A percentile compares a stretch with the other conserved stretches of the same genome.
These are phyloP conservation scores for Candida fluviatilis DNA, from an alignment of 805 yeast genomes.

Conservation along the genomic window DNA sequence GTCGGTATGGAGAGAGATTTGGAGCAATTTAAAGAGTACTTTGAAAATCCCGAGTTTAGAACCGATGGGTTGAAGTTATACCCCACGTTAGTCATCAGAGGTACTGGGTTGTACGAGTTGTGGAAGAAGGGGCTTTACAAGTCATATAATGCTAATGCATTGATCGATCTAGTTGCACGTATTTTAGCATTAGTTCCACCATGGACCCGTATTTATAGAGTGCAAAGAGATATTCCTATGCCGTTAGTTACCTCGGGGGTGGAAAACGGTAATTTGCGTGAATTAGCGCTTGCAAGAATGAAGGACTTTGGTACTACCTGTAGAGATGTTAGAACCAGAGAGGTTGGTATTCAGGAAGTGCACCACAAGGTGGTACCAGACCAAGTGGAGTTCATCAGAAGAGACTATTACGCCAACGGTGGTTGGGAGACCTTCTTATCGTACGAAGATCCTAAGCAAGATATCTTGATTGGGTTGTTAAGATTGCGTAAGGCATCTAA, in stretches of 20 bases:
- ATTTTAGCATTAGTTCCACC: constrained; percentile 96
- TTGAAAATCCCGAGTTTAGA: constrained; percentile 94
- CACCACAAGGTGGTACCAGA: constrained; percentile 96
- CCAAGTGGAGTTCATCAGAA: constrained; percentile 89
- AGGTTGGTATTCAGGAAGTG: constrained; percentile 97
- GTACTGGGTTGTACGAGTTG: constrained; percentile 93
- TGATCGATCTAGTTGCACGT: constrained; percentile 92
- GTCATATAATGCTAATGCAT: constrained; percentile 90
- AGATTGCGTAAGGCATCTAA: constrained; percentile 86
- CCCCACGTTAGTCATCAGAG: constrained; percentile 95
- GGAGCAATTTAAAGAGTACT: constrained; percentile 93
- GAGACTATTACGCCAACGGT: constrained; percentile 96
- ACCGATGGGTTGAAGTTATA: constrained; percentile 95
- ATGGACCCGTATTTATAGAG: constrained; percentile 98
- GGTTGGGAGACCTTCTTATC: constrained; percentile 98
- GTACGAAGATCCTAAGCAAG: constrained; percentile 96
- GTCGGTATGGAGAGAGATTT: constrained; percentile 98
- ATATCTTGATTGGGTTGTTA: constrained; percentile 85
- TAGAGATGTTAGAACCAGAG: constrained; percentile 95
- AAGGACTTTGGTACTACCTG: constrained; percentile 95
- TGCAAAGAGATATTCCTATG: constrained; percentile 98
- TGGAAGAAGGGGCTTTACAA: constrained; percentile 96
- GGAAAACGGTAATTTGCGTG: constrained; percentile 94
- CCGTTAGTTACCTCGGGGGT: constrained; percentile 97
- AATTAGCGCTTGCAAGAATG: constrained; percentile 94